Evolutionary conservation across 1,284 basidiomycete species (phyloP).

Genomic region (Tilletia caries): DNA sequence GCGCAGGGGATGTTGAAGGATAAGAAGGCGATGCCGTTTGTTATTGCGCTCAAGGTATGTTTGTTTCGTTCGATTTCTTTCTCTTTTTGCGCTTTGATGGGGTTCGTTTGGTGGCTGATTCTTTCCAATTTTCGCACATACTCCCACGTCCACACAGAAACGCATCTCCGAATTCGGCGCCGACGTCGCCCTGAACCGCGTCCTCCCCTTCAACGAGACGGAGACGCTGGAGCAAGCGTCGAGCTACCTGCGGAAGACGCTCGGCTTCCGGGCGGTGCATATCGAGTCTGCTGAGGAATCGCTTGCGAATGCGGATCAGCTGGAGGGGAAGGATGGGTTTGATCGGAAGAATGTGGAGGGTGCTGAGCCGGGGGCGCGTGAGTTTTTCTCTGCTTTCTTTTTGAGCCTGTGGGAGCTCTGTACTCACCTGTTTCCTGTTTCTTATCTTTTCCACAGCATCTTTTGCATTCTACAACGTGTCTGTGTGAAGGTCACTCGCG

Average conservation of each 20-base stretch:
- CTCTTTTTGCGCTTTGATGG: neutral
- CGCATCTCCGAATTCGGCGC: constrained; percentile 76
- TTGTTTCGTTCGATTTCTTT: constrained; percentile 3
- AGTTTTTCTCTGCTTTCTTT: neutral
- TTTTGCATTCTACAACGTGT: constrained; percentile 30
- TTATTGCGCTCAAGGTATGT: constrained; percentile 81
- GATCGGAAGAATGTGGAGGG: constrained; percentile 70
- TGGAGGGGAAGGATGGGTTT: constrained; percentile 62
- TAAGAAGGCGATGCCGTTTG: constrained; percentile 92
- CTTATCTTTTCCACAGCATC: constrained; percentile 15
- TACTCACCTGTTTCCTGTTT: neutral
- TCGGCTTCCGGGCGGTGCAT: constrained; percentile 71
- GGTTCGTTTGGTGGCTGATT: neutral
- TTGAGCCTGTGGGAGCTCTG: neutral
- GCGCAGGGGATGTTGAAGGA: constrained; percentile 86
- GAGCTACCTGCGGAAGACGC: constrained; percentile 74
- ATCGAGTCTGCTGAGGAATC: constrained; percentile 72
- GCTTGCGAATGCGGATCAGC: constrained; percentile 54
- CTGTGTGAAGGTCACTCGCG: too few relatives aligned
- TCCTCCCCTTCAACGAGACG: constrained; percentile 79
- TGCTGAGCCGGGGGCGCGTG: constrained; percentile 71
- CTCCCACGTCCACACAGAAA: constrained; percentile 61
- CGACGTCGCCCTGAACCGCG: constrained; percentile 77
- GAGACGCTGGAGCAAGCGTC: constrained; percentile 62
- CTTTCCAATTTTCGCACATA: neutral